Evolutionary conservation across 202 grass and related monocot species (phyloP), one percentile per base, ranked within the genome.

Genomic region (Elaeis oleifera): DNA sequence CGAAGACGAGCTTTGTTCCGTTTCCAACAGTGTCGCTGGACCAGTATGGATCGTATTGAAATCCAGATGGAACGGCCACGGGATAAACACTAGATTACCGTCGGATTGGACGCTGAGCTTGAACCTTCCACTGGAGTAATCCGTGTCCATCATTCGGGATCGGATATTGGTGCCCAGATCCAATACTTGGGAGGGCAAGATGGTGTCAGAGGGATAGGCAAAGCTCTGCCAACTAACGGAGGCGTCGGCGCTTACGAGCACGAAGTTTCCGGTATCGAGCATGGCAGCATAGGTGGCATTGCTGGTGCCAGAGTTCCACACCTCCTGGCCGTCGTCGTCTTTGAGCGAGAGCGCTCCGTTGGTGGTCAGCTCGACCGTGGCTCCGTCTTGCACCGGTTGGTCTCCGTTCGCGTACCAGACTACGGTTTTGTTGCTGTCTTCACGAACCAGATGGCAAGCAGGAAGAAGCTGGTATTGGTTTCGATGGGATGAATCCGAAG

Each of bases 361-460:
- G 27, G 11, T n/a, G 3, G 24, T 63, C 53, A 83, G 31, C 51
- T 22, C 7, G 16, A 83, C 18, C 17, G 7, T 52, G 51, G 68
- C 68, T 5, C 58, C 57, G 0, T 56, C 4, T 4, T 52, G 26
- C 15, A 70, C 50, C 6, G 3, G 20, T 23, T 3, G 14, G 3
- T 23, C 25, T 19, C 71, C 50, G 1, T 23, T 54, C 51, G 74
- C 36, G 5, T 71, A 69, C 80, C 80, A 78, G 17, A 53, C 69
- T 23, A 78, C 50, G 6, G 69, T 48, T 55, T 78, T 54, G 4
- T 69, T 3, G 21, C 27, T 50, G 65, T 83, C 29, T 58, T 56
- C 58, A 58, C 60, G 4, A 78, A 78, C 80, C 74, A 83, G 50
- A 83, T 61, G 58, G 74, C 74, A 13, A 83, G 60, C 19, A 83